Percentiles rank a stretch among this genome's conserved stretches.
Evolutionary conservation across 352 stramenopile genomes (phyloP).

Genomic region (Globisporangium okanoganense): DNA sequence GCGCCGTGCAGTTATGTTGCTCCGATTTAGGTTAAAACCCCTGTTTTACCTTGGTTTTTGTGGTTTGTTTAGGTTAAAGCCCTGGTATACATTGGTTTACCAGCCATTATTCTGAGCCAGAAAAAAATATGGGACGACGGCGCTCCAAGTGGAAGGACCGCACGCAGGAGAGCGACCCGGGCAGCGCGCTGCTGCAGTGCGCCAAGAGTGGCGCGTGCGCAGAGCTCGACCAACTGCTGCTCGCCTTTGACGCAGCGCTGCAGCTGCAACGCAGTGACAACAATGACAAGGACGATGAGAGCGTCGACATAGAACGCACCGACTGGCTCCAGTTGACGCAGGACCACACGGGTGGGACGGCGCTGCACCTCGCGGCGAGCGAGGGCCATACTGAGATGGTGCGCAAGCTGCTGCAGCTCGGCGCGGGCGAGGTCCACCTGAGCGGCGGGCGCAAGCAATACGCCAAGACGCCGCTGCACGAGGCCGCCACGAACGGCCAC

Average conservation of each 20-base stretch:
- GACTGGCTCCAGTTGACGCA: conserved; percentile 61
- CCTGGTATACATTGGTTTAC: no score
- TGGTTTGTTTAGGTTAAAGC: no score
- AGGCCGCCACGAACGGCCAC: conserved; percentile 65
- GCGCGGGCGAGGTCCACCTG: conserved; percentile 58
- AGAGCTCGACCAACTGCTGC: conserved; percentile 28
- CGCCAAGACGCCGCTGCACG: conserved; percentile 66
- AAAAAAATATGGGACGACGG: conserved; percentile 44
- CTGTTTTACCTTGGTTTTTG: no score
- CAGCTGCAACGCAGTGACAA: background rate
- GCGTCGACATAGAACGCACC: conserved; percentile 11
- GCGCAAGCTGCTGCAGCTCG: conserved; percentile 33
- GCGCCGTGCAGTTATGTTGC: no score
- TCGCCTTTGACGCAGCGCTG: conserved; percentile 9
- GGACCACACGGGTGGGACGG: conserved; percentile 62
- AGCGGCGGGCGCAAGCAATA: conserved; percentile 61
- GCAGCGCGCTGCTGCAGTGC: conserved; percentile 41
- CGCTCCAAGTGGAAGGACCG: conserved; percentile 72
- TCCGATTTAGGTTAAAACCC: no score
- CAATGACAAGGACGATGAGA: background rate
- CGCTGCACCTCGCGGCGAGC: conserved; percentile 57
- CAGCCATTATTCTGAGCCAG: no score
- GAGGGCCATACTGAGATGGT: conserved; percentile 52
- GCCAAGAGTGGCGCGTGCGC: conserved; percentile 40
- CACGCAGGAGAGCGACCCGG: conserved; percentile 23